A percentile compares a stretch with the other conserved stretches of the same genome.
Conservation (phyloP, 129 eudicot genomes). For the Heracleum sosnowskyi region DNA sequence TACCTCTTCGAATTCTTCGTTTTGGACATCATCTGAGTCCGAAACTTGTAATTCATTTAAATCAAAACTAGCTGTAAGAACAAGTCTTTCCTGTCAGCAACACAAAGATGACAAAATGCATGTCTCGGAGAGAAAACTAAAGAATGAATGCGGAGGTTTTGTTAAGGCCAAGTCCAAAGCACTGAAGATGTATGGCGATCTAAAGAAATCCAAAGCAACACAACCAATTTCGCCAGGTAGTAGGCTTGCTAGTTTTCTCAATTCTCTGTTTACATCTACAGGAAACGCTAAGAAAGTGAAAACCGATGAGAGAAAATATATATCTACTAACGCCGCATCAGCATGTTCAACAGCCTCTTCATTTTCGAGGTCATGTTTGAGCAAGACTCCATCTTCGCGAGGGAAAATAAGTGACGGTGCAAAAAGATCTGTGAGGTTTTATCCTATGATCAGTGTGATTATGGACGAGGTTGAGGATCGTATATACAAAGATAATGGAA, state of each 20-base stretch:
- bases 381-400: slow-evolving; percentile 56
- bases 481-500: slow-evolving; percentile 13
- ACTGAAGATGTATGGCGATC: slow-evolving; percentile 66
- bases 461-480: slow-evolving; percentile 66
- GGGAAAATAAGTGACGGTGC: neutral
- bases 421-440: slow-evolving; percentile 56
- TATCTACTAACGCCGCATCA: slow-evolving; percentile 25
- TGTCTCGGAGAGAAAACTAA: slow-evolving; percentile 20
- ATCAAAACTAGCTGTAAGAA: slow-evolving; percentile 46
- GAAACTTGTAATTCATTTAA: slow-evolving; percentile 28
- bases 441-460: slow-evolving; percentile 34
- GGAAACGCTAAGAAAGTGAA: slow-evolving; percentile 31
- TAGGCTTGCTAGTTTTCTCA: slow-evolving; percentile 55
- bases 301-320: slow-evolving; percentile 12
- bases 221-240: slow-evolving; percentile 90
- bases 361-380: slow-evolving; percentile 71
- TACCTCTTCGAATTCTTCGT: slow-evolving; percentile 74
- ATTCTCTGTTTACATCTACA: slow-evolving; percentile 41
- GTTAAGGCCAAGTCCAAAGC: slow-evolving; percentile 60
- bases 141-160: slow-evolving; percentile 47
- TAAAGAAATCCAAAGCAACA: slow-evolving; percentile 61
- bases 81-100: slow-evolving; percentile 20
- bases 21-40: slow-evolving; percentile 46
- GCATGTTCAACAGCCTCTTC: slow-evolving; percentile 71
- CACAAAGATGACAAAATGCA: slow-evolving; percentile 15